These are phyloP conservation scores for Stachybotrys chartarum DNA, from an alignment of 2,329 filamentous ascomycete genomes.

Conservation along the genomic window DNA sequence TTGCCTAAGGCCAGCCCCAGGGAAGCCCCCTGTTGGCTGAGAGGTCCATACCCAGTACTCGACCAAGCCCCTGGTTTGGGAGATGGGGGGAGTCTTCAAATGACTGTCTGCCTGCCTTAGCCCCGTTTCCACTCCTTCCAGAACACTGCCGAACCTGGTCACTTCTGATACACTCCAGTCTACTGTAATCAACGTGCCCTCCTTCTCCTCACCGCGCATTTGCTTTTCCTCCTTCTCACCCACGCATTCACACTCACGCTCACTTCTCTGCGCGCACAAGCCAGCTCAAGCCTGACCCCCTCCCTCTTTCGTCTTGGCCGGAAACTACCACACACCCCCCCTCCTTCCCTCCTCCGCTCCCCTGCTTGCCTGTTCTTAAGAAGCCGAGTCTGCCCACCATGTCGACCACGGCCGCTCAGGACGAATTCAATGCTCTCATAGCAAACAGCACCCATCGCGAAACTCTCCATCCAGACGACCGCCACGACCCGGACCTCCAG, in stretches of 20 bases:
- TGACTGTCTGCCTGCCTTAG: not conserved
- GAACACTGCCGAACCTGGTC: slow-evolving; percentile 1
- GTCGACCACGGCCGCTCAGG: slow-evolving; percentile 56
- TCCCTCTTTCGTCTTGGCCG: slow-evolving; percentile 1
- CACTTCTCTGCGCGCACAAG: not conserved
- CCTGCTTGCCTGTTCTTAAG: slow-evolving; percentile 11
- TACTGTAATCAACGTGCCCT: slow-evolving; percentile 1
- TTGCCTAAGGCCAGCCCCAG: too few relatives aligned
- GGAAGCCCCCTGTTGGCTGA: not conserved
- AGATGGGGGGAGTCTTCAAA: not conserved
- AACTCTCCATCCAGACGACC: slow-evolving; percentile 51
- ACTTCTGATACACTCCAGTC: not conserved
- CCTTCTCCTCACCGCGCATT: not conserved
- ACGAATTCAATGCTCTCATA: slow-evolving; percentile 59
- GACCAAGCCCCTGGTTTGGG: not conserved
- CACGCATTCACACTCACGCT: not conserved
- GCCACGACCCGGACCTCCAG: slow-evolving; percentile 39
- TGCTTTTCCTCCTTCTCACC: not conserved
- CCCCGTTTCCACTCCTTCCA: slow-evolving; percentile 1
- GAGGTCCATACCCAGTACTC: not conserved
- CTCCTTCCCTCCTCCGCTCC: slow-evolving; percentile 3
- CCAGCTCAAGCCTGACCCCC: slow-evolving; percentile 3
- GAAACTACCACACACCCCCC: slow-evolving; percentile 1
- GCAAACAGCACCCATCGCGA: slow-evolving; percentile 43
- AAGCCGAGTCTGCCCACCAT: slow-evolving; percentile 30